Evolutionary conservation across 331 rosid genomes (phyloP), one percentile per base, ranked within the genome.

Genomic region (Pyracantha coccinea): DNA sequence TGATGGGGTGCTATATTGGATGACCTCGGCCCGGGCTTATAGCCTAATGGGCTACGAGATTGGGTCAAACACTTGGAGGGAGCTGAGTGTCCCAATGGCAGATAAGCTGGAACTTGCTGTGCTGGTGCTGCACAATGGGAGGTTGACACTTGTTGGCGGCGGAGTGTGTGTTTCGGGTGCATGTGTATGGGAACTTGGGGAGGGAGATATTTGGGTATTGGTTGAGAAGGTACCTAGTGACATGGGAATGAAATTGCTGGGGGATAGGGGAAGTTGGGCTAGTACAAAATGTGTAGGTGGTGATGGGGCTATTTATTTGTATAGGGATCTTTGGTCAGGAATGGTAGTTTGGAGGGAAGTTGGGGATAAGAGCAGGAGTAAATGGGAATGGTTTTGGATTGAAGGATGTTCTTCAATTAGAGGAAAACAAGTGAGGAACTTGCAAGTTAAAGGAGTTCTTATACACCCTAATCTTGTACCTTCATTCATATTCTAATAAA

Each of bases 341-440:
- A 84, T 89, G 92, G 81, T 87, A 20, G 74, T 77, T 73, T 89
- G 90, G 75, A 85, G 68, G 72, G 69, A 41, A 32, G 67, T 57
- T 23, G 53, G 61, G 4, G 75, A 45, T 6, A 21, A 77, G 28
- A 71, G 29, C 8, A 17, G 24, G 59, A 78, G 82, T 9, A 53
- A 35, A 8, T 80, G 88, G 92, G 85, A 75, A 17, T 91, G 96
- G 90, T 17, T 27, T 81, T 87, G 92, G 92, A 68, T 82, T 74
- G 89, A 85, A 41, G 90, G 87, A 31, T 84, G 89, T 72, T 24
- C 25, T 44, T 58, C 58, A 45, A 12, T 84, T 0, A 70, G 84
- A 32, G 88, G 87, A 0, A 78, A 84, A 68, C 78, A 52, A 45
- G 83, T 91, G 63, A 83, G 15, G 6, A 81, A 74, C 35, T 70